Percentiles rank a stretch among this genome's conserved stretches.
phyloP scores from a whole-genome alignment of 1,284 basidiomycete genomes.

The Sutorius eximius region DNA sequence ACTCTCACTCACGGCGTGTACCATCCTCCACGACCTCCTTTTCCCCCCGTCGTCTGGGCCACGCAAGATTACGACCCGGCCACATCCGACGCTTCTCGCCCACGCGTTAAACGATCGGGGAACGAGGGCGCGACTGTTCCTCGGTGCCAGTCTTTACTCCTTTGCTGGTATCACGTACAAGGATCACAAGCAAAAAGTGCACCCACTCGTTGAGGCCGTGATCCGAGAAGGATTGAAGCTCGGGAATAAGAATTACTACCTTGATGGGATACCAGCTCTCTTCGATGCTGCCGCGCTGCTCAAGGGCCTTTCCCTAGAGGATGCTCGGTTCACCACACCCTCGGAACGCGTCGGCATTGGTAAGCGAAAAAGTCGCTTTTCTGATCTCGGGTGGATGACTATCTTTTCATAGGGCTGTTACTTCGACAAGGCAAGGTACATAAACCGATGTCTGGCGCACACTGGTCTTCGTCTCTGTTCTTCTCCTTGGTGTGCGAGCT shows the following conservation, averaged over 20 bases:
- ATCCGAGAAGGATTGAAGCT: constrained; percentile 84
- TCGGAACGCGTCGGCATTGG: constrained; percentile 62
- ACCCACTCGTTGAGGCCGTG: constrained; percentile 64
- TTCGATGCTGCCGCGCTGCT: constrained; percentile 58
- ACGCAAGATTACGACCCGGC: constrained; percentile 34
- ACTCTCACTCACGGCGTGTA: constrained; percentile 55
- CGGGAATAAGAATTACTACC: constrained; percentile 75
- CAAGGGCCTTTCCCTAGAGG: constrained; percentile 40
- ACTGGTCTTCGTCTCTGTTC: constrained; percentile 72
- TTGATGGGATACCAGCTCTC: constrained; percentile 71
- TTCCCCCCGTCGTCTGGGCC: constrained; percentile 23
- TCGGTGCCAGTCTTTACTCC: constrained; percentile 70
- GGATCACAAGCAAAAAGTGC: constrained; percentile 63
- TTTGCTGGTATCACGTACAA: constrained; percentile 58
- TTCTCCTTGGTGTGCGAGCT: constrained; percentile 78
- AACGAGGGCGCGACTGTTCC: constrained; percentile 63
- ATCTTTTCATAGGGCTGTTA: constrained; percentile 52
- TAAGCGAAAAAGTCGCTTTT: constrained; percentile 30
- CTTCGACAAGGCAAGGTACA: constrained; percentile 69
- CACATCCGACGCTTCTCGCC: constrained; percentile 51
- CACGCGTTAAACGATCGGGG: constrained; percentile 40
- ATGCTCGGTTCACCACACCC: constrained; percentile 37
- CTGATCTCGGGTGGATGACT: neutral
- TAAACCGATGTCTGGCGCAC: constrained; percentile 57
- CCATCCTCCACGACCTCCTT: constrained; percentile 58